Base-by-base conservation (phyloP, 768 basidiomycete species). In the Termitomyces titanicus region DNA sequence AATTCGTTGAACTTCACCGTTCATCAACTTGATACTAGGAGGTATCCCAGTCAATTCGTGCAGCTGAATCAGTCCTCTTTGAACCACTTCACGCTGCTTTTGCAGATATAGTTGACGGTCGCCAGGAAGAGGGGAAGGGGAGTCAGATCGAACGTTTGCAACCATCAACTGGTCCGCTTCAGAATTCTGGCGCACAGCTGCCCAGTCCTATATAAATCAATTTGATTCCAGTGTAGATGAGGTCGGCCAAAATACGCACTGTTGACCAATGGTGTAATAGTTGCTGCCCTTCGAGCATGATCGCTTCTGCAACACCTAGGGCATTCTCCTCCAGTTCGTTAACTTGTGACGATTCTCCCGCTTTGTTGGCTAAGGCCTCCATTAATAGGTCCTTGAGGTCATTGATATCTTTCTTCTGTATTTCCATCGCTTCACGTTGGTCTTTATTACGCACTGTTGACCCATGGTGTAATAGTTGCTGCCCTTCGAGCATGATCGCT, bases 251-350 rank as follows among this genome's bases (percentile, higher is more conserved):
- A 25, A 38, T 17, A 49, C 11, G 4, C 35, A 48, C 58, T 52
- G 22, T 46, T 25, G 40, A 25, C 15, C 34, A 22, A 22, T 56
- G 55, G 12, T 45, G 55, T 13, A 56, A 9, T 59, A 79, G 81
- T 63, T 69, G 68, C 69, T 85, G 84, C 10, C 82, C 82, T 22
- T 70, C 66, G 45, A 71, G 71, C 84, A 85, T 84, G 35, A 85
- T 68, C 5, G 69, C 64, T 51, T 74, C 64, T 8, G 77, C 83
- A 17, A 64, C 74, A 43, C 64, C n/a, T n/a, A n/a, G 69, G 25
- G 74, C 71, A 2, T 38, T 72, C 69, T 24, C 60, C 58, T 47
- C 77, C 53, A 74, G 64, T 38, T 75, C 70, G 22, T 69, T 66
- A 3, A 79, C 70, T 18, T 68, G 65, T 37, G 65, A 62, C 15